phyloP scores from a whole-genome alignment of 108 stramenopile species.

The Cyclotella choctawhatcheeana region DNA sequence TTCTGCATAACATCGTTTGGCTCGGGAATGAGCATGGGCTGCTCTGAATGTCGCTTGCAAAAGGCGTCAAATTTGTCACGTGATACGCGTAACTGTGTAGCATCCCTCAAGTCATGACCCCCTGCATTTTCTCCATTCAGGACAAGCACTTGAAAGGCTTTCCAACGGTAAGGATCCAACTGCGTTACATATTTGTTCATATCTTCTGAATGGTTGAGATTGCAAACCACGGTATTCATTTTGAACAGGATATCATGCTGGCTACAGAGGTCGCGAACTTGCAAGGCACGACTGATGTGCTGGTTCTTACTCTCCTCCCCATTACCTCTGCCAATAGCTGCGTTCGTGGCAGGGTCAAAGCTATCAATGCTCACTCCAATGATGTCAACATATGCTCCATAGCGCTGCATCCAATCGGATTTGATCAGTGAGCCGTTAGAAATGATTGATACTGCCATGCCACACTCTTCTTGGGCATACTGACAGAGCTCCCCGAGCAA shows the following conservation, averaged over 20 bases:
- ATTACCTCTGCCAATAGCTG: constrained; percentile 40
- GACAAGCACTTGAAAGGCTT: constrained; percentile 48
- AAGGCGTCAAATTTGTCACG: constrained; percentile 38
- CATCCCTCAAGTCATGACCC: constrained; percentile 35
- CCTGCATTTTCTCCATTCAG: constrained; percentile 47
- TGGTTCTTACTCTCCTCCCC: constrained; percentile 27
- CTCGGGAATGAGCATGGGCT: constrained; percentile 37
- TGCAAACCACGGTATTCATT: constrained; percentile 56
- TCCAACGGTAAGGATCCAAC: constrained; percentile 53
- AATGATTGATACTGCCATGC: constrained; percentile 53
- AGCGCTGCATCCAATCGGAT: constrained; percentile 40
- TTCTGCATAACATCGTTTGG: constrained; percentile 56
- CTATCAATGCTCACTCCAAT: constrained; percentile 41
- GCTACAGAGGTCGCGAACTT: constrained; percentile 37
- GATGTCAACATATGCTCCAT: constrained; percentile 48
- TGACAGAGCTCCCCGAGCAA: constrained; percentile 39
- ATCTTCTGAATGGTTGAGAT: constrained; percentile 47
- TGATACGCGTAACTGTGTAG: constrained; percentile 21
- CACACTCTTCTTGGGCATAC: constrained; percentile 28
- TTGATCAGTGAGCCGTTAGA: constrained; percentile 47
- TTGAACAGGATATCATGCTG: constrained; percentile 50
- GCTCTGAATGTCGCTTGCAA: constrained; percentile 25
- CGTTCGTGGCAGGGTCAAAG: constrained; percentile 39
- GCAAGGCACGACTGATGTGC: constrained; percentile 35
- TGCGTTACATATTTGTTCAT: constrained; percentile 37